These are phyloP conservation scores for Penicillium sp. DNA, from an alignment of 2,329 filamentous ascomycete genomes.

Conservation along the genomic window DNA sequence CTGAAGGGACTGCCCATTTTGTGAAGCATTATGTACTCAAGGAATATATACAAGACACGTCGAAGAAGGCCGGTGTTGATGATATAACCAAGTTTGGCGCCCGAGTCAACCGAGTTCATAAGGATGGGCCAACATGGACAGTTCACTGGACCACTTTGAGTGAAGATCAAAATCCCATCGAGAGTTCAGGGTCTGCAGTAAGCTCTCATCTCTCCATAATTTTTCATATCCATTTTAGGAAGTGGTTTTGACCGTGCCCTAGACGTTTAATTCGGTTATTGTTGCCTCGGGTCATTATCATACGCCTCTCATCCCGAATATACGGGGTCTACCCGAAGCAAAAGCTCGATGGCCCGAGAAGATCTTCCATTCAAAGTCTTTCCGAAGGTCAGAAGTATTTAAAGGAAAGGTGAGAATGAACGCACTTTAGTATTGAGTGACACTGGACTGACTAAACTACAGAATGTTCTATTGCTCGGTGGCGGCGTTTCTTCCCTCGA, in stretches of 20 bases:
- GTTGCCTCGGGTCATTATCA: constrained; percentile 57
- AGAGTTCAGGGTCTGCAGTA: constrained; percentile 5
- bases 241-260: background rate
- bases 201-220: background rate
- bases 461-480: constrained; percentile 56
- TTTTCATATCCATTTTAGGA: background rate
- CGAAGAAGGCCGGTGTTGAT: constrained; percentile 50
- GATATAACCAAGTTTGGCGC: constrained; percentile 55
- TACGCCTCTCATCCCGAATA: constrained; percentile 48
- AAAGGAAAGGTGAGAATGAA: constrained; percentile 50
- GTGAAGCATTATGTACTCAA: constrained; percentile 57
- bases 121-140: constrained; percentile 49
- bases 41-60: constrained; percentile 61
- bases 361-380: constrained; percentile 53
- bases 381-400: constrained; percentile 47
- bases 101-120: constrained; percentile 54
- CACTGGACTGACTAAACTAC: constrained; percentile 3
- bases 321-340: constrained; percentile 47
- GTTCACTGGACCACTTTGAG: constrained; percentile 49
- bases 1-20: constrained; percentile 57
- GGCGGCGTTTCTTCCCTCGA: constrained; percentile 55
- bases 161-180: constrained; percentile 5
- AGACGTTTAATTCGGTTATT: constrained; percentile 50
- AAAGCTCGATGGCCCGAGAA: constrained; percentile 46
- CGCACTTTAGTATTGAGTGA: background rate